Evolutionary conservation across 1,139 yeast genomes (phyloP).

Genomic region (Kluyveromyces sp.): DNA sequence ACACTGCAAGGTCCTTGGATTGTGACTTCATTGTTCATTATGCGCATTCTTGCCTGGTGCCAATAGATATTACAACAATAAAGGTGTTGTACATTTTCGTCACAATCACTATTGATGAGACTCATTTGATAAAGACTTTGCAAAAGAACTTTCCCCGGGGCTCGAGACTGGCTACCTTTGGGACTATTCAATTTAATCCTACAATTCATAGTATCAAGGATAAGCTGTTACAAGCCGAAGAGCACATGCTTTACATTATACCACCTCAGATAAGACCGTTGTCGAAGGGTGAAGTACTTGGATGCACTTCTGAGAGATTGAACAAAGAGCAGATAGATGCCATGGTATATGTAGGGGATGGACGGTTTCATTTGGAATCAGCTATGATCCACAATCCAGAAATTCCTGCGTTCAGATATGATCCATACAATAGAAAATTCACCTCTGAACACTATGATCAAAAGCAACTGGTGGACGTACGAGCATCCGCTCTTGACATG

Average conservation of each 20-base stretch:
- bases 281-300: conserved; percentile 92
- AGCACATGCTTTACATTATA: conserved; percentile 49
- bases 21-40: conserved; percentile 95
- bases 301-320: conserved; percentile 87
- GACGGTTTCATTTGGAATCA: conserved; percentile 89
- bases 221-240: conserved; percentile 43
- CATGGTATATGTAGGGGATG: conserved; percentile 92
- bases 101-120: conserved; percentile 80
- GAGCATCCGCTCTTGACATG: conserved; percentile 65
- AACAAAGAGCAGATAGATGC: conserved; percentile 59
- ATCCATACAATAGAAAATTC: conserved; percentile 88
- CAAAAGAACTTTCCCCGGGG: conserved; percentile 59
- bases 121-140: conserved; percentile 71
- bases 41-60: conserved; percentile 96
- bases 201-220: conserved; percentile 74
- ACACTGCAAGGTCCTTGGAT: conserved; percentile 83
- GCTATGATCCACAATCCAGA: conserved; percentile 97
- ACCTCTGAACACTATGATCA: conserved; percentile 87
- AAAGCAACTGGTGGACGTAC: conserved; percentile 63
- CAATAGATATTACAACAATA: conserved; percentile 83
- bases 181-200: conserved; percentile 96
- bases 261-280: conserved; percentile 93
- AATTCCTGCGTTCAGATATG: conserved; percentile 86
- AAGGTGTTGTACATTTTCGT: conserved; percentile 94
- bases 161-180: conserved; percentile 69